A percentile compares a stretch with the other conserved stretches of the same genome.
phyloP scores from a whole-genome alignment of 2,329 filamentous ascomycete genomes.

The Venturia pyrina region DNA sequence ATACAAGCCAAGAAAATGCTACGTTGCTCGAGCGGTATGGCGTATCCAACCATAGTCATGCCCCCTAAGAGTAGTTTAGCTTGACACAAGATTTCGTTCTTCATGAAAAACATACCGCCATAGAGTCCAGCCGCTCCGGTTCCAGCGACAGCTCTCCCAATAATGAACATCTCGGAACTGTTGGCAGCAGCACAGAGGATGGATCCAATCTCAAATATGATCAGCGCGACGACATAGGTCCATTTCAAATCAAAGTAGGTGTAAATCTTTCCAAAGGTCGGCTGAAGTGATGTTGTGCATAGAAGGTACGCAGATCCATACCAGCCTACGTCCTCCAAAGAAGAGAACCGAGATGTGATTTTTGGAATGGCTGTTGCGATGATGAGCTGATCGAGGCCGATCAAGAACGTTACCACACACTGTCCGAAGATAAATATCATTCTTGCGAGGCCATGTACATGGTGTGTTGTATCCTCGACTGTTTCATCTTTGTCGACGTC shows the following conservation, averaged over 20 bases:
- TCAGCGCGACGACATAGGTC: conserved; percentile 9
- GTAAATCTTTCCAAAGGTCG: conserved; percentile 12
- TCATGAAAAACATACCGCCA: conserved; percentile 24
- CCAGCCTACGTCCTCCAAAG: conserved; percentile 11
- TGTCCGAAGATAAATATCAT: conserved; percentile 25
- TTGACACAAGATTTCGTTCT: conserved; percentile 16
- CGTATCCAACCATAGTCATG: conserved; percentile 40
- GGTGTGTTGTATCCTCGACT: conserved; percentile 16
- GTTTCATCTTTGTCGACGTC: not conserved
- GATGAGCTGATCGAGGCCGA: conserved; percentile 24
- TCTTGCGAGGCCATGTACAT: conserved; percentile 25
- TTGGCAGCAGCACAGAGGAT: conserved; percentile 14
- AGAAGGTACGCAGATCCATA: conserved; percentile 13
- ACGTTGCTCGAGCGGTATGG: conserved; percentile 32
- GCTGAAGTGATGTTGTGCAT: not conserved
- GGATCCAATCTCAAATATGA: conserved; percentile 15
- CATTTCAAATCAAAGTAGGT: conserved; percentile 12
- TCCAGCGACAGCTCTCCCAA: conserved; percentile 16
- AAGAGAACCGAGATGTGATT: conserved; percentile 17
- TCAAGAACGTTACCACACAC: conserved; percentile 26
- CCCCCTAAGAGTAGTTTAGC: conserved; percentile 32
- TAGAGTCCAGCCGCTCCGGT: conserved; percentile 24
- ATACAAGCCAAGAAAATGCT: conserved; percentile 30
- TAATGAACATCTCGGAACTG: conserved; percentile 13
- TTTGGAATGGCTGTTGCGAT: conserved; percentile 38